Evolutionary conservation across 257 asterid species (phyloP).

Genomic region (Solanum bukasovii): DNA sequence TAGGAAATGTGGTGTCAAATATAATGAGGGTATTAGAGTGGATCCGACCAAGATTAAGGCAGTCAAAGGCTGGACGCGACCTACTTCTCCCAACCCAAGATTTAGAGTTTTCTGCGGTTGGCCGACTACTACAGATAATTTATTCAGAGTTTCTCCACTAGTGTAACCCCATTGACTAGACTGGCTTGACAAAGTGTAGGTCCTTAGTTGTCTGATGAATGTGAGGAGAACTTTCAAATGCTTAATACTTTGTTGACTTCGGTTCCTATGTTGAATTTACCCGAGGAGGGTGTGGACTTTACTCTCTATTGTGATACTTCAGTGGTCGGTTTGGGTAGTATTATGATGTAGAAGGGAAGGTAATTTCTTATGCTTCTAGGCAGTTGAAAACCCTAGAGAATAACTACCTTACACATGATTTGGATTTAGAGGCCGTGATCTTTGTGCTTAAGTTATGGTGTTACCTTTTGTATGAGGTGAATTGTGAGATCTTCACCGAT

Average conservation of each 20-base stretch:
- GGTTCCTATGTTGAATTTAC: not conserved
- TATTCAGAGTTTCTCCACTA: not conserved
- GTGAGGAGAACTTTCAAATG: not conserved
- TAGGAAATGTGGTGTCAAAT: too few relatives aligned
- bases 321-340: not conserved
- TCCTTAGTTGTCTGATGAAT: not conserved
- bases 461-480: not conserved
- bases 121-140: not conserved
- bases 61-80: not conserved
- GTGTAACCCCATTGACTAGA: not conserved
- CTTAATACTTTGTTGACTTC: not conserved
- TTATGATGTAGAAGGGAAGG: not conserved
- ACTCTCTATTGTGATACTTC: not conserved
- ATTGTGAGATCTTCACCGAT: not conserved
- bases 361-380: not conserved
- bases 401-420: not conserved
- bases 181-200: not conserved
- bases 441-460: not conserved
- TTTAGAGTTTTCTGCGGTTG: too few relatives aligned
- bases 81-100: too few relatives aligned
- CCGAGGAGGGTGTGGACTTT: not conserved
- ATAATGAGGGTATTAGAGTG: too few relatives aligned
- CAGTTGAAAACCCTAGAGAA: not conserved
- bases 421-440: not conserved
- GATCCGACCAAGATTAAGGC: too few relatives aligned